Percentiles rank a stretch among this genome's conserved stretches.
phyloP scores from a whole-genome alignment of 768 basidiomycete species.

The Rhodotorula toruloides region DNA sequence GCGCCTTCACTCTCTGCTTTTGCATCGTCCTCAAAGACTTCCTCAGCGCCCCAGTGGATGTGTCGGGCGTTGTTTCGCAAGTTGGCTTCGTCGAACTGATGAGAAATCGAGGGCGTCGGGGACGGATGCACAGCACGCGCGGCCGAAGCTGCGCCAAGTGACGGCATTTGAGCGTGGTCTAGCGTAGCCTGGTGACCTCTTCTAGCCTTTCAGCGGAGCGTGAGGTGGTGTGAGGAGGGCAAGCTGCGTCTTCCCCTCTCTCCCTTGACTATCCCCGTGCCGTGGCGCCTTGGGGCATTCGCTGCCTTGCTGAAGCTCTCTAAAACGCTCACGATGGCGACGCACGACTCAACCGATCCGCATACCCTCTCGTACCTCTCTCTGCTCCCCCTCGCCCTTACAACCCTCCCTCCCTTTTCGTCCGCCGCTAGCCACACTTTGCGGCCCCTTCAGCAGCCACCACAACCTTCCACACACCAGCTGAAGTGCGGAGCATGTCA shows the following conservation, averaged over 20 bases:
- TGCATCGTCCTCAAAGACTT: neutral
- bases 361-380: conserved; percentile 3
- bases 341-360: neutral
- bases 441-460: neutral
- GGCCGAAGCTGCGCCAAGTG: neutral
- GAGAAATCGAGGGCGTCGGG: neutral
- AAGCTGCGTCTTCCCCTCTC: no score
- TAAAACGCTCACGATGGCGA: no score
- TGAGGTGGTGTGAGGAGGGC: no score
- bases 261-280: no score
- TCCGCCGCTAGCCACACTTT: conserved; percentile 2
- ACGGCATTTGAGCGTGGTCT: no score
- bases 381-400: conserved; percentile 9
- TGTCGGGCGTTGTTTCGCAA: neutral
- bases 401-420: conserved; percentile 7
- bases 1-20: no score
- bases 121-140: neutral
- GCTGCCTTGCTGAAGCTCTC: no score
- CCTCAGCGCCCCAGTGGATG: conserved; percentile 12
- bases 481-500: conserved; percentile 4
- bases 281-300: no score
- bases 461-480: neutral
- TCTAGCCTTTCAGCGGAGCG: no score
- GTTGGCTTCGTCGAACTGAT: no score
- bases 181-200: no score